These are phyloP conservation scores for Lolium rigidum DNA, from an alignment of 176 grass and related monocot genomes.

Conservation along the genomic window DNA sequence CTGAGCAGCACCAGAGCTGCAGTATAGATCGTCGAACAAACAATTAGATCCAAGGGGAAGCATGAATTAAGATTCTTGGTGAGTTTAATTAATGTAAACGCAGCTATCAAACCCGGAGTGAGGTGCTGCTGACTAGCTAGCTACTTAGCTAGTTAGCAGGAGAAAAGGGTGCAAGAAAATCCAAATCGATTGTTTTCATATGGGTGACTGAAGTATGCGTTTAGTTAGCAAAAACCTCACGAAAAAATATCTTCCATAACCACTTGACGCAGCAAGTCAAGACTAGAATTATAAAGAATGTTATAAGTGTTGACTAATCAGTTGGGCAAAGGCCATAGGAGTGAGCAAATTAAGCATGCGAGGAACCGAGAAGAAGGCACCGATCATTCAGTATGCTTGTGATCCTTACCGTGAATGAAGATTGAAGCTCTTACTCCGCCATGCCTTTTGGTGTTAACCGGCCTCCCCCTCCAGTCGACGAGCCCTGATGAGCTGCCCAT, in stretches of 20 bases:
- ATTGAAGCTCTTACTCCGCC: conserved; percentile 53
- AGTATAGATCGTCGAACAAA: not conserved
- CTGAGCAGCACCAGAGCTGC: conserved; percentile 48
- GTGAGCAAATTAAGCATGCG: not conserved
- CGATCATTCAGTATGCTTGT: not conserved
- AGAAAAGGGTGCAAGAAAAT: not conserved
- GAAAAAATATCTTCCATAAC: not conserved
- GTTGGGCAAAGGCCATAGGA: not conserved
- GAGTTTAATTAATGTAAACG: not conserved
- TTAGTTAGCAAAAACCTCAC: not conserved
- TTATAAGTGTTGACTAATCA: conserved; percentile 5
- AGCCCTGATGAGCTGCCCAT: conserved; percentile 43
- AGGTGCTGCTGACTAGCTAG: not conserved
- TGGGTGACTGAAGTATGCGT: not conserved
- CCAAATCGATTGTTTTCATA: not conserved
- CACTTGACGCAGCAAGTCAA: not conserved
- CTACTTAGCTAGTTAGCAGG: not conserved
- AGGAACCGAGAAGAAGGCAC: not conserved
- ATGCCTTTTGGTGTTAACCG: conserved; percentile 44
- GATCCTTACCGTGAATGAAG: conserved; percentile 44
- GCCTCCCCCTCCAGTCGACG: conserved; percentile 52
- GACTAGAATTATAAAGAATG: not conserved
- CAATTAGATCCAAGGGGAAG: not conserved
- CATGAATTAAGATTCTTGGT: not conserved
- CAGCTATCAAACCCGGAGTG: not conserved